These are phyloP conservation scores for Globisporangium carolinianum DNA, from an alignment of 352 stramenopile species.

Conservation along the genomic window DNA sequence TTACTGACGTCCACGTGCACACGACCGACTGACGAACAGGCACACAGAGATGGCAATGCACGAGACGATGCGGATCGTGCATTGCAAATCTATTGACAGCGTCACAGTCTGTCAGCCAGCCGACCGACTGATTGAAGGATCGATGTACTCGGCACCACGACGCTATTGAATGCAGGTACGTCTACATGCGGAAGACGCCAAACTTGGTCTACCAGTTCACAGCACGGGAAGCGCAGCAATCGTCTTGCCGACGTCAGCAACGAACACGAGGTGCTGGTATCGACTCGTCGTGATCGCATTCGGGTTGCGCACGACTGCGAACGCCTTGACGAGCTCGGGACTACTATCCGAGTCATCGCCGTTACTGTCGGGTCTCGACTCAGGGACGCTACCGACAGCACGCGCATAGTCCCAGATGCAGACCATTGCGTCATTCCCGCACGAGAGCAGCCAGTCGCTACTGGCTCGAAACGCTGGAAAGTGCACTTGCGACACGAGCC, in stretches of 20 bases:
- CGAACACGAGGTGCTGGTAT: conserved; percentile 44
- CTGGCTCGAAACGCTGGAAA: conserved; percentile 42
- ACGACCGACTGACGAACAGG: too few relatives aligned
- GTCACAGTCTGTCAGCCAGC: too few relatives aligned
- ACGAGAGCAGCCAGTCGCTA: conserved; percentile 44
- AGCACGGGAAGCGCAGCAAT: conserved; percentile 42
- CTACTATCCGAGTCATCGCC: conserved; percentile 16
- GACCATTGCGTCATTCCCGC: conserved; percentile 62
- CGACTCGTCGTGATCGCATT: conserved; percentile 52
- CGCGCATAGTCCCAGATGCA: conserved; percentile 54
- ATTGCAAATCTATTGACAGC: too few relatives aligned
- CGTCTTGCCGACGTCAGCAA: conserved; percentile 40
- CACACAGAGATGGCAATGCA: too few relatives aligned
- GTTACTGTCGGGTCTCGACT: conserved; percentile 13
- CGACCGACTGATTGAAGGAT: too few relatives aligned
- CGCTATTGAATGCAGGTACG: too few relatives aligned
- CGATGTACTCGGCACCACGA: too few relatives aligned
- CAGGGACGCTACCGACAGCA: conserved; percentile 14
- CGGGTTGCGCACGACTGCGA: conserved; percentile 29
- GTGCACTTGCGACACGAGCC: conserved; percentile 54
- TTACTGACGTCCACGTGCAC: too few relatives aligned
- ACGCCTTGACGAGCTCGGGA: conserved; percentile 31
- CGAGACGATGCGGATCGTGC: too few relatives aligned
- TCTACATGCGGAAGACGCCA: too few relatives aligned
- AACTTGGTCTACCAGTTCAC: conserved; percentile 6